A percentile compares a stretch with the other conserved stretches of the same genome.
phyloP scores from a whole-genome alignment of 1,139 yeast species.

The Hanseniaspora uvarum region DNA sequence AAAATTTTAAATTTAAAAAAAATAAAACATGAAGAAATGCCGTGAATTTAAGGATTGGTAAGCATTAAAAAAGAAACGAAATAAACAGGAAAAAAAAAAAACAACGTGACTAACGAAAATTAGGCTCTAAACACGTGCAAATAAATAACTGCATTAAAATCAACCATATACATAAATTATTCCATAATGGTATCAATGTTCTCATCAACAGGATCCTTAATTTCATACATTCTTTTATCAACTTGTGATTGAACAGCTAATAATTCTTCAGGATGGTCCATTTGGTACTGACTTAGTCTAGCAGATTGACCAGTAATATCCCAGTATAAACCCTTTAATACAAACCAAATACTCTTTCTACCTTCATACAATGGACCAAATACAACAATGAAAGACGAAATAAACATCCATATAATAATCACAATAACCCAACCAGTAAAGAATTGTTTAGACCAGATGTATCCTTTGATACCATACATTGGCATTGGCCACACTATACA shows the following conservation, averaged over 20 bases:
- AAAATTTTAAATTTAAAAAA: no score
- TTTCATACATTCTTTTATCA: slow-evolving; percentile 25
- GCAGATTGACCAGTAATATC: slow-evolving; percentile 63
- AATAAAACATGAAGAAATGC: no score
- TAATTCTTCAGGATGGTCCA: slow-evolving; percentile 53
- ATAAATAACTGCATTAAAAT: no score
- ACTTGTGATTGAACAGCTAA: slow-evolving; percentile 60
- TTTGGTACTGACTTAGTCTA: slow-evolving; percentile 67
- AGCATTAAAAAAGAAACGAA: no score
- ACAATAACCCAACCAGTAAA: slow-evolving; percentile 80
- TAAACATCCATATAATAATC: slow-evolving; percentile 61
- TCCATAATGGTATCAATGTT: slow-evolving; percentile 14
- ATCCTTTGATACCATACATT: slow-evolving; percentile 59
- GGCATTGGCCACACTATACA: slow-evolving; percentile 81
- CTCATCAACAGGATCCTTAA: not conserved
- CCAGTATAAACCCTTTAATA: slow-evolving; percentile 73
- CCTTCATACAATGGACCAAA: slow-evolving; percentile 61
- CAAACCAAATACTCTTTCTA: slow-evolving; percentile 48
- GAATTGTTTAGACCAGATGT: slow-evolving; percentile 58
- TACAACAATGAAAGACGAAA: slow-evolving; percentile 46
- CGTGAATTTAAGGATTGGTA: no score
- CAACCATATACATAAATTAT: not conserved
- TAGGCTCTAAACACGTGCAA: no score
- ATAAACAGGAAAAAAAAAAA: not conserved
- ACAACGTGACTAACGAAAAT: no score